Evolutionary conservation across 768 basidiomycete species (phyloP), one percentile per base, ranked within the genome.

Genomic region (Russula compacta): DNA sequence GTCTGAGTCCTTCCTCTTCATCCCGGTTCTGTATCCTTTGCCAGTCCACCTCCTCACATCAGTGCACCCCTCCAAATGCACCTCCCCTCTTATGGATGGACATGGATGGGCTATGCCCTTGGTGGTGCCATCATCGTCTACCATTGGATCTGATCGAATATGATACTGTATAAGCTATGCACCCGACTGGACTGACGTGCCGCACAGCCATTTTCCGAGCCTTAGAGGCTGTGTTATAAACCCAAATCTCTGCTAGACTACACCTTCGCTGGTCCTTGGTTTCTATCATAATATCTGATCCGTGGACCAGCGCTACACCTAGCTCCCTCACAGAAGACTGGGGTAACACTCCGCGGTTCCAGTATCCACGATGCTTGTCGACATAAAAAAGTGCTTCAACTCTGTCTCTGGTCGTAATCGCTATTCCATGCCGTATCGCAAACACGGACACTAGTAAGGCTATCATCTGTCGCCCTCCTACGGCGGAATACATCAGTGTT

Each of bases 351-450:
- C 40, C 35, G 50, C 38, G 14, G 21, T 53, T 60, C 39, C 32
- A 14, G 36, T 32, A 40, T 33, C 29, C 39, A 21, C 24, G 44
- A 58, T n/a, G 40, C 32, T n/a, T 35, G 3, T 5, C 15, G 48
- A 52, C 3, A 35, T 33, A 43, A 47, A 12, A 12, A 36, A 9
- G 15, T 35, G 33, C 24, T 36, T 42, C 43, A 29, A 24, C 49
- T 19, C 43, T 50, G 35, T 56, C 60, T 56, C 39, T 55, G 59
- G 56, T 17, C 17, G 21, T 55, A 47, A 44, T 61, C 49, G 39
- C 24, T 44, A 47, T 36, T 33, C 9, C 49, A 56, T 19, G 17
- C n/a, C 33, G 40, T 52, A 6, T 44, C 33, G 35, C 48, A 14
- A 42, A 35, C 9, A 40, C 29, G 24, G 29, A 19, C 24, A 32